A percentile compares a stretch with the other conserved stretches of the same genome.
Conservation (phyloP, 768 basidiomycete genomes). For the Boletus sp. region DNA sequence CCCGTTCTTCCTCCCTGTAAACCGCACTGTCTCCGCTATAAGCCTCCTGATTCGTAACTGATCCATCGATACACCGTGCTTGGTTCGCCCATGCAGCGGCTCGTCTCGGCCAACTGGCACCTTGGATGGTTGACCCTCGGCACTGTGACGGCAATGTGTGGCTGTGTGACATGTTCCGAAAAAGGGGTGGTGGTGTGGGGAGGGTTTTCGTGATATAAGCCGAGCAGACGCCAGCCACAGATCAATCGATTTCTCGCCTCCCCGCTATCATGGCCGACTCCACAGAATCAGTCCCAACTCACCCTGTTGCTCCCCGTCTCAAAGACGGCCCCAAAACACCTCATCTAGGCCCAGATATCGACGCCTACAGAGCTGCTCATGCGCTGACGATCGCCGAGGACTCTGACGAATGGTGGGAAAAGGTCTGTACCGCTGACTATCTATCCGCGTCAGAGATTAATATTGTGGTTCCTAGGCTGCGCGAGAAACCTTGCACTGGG, state of each 20-base stretch:
- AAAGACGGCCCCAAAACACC: slow-evolving; percentile 60
- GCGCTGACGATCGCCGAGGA: slow-evolving; percentile 67
- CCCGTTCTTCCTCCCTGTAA: slow-evolving; percentile 25
- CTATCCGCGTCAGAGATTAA: background rate
- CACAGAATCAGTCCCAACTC: slow-evolving; percentile 37
- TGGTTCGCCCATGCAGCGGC: background rate
- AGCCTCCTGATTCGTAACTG: background rate
- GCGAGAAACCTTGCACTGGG: slow-evolving; percentile 76
- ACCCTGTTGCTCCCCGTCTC: slow-evolving; percentile 78
- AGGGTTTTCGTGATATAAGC: slow-evolving; percentile 17
- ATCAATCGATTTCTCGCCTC: slow-evolving; percentile 1
- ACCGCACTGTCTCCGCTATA: slow-evolving; percentile 26
- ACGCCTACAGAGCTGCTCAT: slow-evolving; percentile 71
- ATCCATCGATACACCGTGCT: background rate
- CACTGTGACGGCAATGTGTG: slow-evolving; percentile 1
- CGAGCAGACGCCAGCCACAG: background rate
- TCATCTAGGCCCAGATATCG: slow-evolving; percentile 74
- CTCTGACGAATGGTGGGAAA: slow-evolving; percentile 86
- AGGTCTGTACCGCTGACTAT: slow-evolving; percentile 40
- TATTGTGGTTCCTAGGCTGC: slow-evolving; percentile 47
- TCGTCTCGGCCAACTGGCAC: background rate
- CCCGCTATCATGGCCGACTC: slow-evolving; percentile 40
- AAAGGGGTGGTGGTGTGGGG: slow-evolving; percentile 8
- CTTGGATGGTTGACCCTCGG: background rate
- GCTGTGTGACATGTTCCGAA: slow-evolving; percentile 17